Base-by-base conservation (phyloP, 1,284 basidiomycete genomes). In the Marasmius tenuissimus region DNA sequence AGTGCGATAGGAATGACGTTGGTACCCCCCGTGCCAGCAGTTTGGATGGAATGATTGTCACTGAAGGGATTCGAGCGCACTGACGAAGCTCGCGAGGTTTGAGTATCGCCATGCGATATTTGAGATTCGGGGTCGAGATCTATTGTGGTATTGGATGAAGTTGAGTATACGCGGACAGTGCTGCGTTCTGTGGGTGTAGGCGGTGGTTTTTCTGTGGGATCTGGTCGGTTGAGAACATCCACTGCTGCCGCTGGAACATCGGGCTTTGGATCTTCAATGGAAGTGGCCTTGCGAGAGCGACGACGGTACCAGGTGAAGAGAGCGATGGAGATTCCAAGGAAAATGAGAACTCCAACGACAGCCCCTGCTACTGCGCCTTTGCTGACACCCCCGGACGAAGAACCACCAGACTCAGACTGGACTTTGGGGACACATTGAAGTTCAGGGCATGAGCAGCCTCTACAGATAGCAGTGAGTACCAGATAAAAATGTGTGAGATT, bases 1-100 rank as follows among this genome's bases (percentile, higher is more conserved):
- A 93, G 80, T 4, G 90, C 90, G 65, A 93, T 93, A 62, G 91
- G 91, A 60, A 93, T 93, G 66, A 92, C 91, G 69, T 93, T 93
- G 14, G 91, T 91, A 45, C 84, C 84, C 70, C 89, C 87, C 11
- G 89, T 88, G 58, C 84, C 82, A 20, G 87, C 86, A 16, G 91
- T 93, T 73, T 91, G 88, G 62, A 93, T 92, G 20, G 91, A 92
- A 60, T 88, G 84, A 38, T 72, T 76, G 70, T 93, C 91, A 45
- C 84, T 83, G 73, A 93, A 93, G n/a, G 91, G 91, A 76, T 92
- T 91, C 55, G 76, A 78, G 35, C 73, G 72, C 40, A 73, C 66
- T 37, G 79, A 27, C 27, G 27, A 79, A 14, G 67, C 70, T 62
- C 71, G 71, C 62, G 59, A 70, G 65, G 70, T 68, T 67, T 68